Base-by-base conservation (phyloP, 1,284 basidiomycete genomes). In the Ustilago sp. region DNA sequence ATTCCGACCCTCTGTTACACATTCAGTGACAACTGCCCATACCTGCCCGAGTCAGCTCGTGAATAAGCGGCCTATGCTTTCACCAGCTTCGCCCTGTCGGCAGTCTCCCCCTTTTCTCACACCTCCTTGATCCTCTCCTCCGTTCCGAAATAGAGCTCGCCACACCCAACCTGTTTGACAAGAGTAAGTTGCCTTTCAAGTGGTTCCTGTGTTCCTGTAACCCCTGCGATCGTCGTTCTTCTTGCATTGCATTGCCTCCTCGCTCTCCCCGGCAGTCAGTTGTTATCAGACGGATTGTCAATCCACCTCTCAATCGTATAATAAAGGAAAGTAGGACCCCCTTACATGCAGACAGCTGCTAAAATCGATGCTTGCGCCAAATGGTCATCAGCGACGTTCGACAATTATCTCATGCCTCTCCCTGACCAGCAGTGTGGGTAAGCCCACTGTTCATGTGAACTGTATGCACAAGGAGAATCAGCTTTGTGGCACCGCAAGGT, bases 111-210 rank as follows among this genome's bases (percentile, higher is more conserved):
- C 23, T 34, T 23, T 62, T 54, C 59, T 41, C 51, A 61, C 51
- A 48, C 47, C 47, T 32, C 59, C 59, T 34, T 43, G n/a, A 8
- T 45, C 54, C 31, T 19, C 15, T 19, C 45, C 28, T 34, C 32
- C 55, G 13, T 19, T 38, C 35, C n/a, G 9, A 35, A 19, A 8
- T 41, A 55, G 19, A 39, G 38, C 31, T 32, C 4, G 19, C 41
- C 45, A 28, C 3, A 28, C 23, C 23, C 23, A 28, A 28, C 23
- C 23, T 28, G 23, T 28, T 28, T 28, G 23, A 28, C 23, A 28
- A 28, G 23, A 28, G 23, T 28, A 3, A 0, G 3, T 28, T 28
- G 23, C 23, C 23, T 28, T 28, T 28, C 23, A 28, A 28, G 23
- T 28, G 23, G 23, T 28, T 28, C 23, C 23, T 0, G 23, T 28